Evolutionary conservation across 345 rosid species (phyloP).

Genomic region (Zanthoxylum bungeanum): DNA sequence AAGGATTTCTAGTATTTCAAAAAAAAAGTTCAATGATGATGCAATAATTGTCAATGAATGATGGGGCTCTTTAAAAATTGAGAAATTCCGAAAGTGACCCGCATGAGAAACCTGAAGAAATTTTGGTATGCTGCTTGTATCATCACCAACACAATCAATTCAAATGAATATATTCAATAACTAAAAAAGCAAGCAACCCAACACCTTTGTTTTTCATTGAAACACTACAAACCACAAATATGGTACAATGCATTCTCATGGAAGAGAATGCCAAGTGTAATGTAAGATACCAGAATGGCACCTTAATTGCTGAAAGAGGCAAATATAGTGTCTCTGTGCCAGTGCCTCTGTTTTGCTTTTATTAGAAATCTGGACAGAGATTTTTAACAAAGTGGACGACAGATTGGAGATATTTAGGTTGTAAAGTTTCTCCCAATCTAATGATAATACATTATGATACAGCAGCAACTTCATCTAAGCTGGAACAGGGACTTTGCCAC

Average conservation of each 20-base stretch:
- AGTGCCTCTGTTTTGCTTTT: conserved; percentile 19
- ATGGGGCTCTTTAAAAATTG: background rate
- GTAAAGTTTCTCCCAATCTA: conserved; percentile 22
- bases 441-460: conserved; percentile 18
- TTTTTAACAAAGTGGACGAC: conserved; percentile 2
- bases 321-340: conserved; percentile 2
- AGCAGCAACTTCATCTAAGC: conserved; percentile 36
- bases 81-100: too few relatives aligned
- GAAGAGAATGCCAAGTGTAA: background rate
- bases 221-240: background rate
- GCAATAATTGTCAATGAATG: background rate
- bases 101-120: too few relatives aligned
- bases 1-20: too few relatives aligned
- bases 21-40: too few relatives aligned
- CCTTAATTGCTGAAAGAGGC: background rate
- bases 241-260: background rate
- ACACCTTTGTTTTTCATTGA: background rate
- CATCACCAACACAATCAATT: too few relatives aligned
- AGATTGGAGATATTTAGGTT: conserved; percentile 13
- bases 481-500: conserved; percentile 25
- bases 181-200: background rate
- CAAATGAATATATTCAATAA: background rate
- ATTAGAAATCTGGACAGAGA: conserved; percentile 22
- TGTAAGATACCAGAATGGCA: background rate
- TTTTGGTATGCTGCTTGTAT: too few relatives aligned